phyloP scores from a whole-genome alignment of 169 alveolate species.

The Sarcocystis neurona region DNA sequence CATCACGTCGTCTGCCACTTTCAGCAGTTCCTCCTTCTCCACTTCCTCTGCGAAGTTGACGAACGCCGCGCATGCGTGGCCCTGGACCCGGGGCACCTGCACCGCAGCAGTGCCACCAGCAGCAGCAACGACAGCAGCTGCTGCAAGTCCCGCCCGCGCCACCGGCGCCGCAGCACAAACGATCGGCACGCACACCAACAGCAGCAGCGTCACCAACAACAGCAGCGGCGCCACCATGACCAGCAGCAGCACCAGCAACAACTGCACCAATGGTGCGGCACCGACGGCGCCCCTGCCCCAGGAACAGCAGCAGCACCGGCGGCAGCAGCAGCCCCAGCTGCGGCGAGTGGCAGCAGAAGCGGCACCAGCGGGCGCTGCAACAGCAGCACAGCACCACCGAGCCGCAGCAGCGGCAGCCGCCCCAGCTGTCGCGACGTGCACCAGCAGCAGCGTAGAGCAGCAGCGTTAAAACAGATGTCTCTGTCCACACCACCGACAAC shows the following conservation, averaged over 20 bases:
- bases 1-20: constrained; percentile 80
- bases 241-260: no score
- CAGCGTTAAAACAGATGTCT: no score
- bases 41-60: constrained; percentile 90
- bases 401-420: constrained; percentile 21
- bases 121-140: constrained; percentile 24
- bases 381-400: constrained; percentile 13
- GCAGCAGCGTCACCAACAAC: constrained; percentile 34
- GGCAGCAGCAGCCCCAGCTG: constrained; percentile 30
- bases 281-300: constrained; percentile 33
- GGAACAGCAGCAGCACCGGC: constrained; percentile 31
- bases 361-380: neutral
- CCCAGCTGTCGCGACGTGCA: no score
- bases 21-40: constrained; percentile 79
- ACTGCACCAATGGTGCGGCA: no score
- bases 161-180: neutral
- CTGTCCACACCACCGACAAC: no score
- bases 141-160: neutral
- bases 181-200: neutral
- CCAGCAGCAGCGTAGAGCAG: no score
- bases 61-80: constrained; percentile 91
- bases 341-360: no score
- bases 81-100: constrained; percentile 82
- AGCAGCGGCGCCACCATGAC: constrained; percentile 23
- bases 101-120: constrained; percentile 29